Evolutionary conservation across 805 yeast genomes (phyloP).

Genomic region (Ogataea polymorpha): DNA sequence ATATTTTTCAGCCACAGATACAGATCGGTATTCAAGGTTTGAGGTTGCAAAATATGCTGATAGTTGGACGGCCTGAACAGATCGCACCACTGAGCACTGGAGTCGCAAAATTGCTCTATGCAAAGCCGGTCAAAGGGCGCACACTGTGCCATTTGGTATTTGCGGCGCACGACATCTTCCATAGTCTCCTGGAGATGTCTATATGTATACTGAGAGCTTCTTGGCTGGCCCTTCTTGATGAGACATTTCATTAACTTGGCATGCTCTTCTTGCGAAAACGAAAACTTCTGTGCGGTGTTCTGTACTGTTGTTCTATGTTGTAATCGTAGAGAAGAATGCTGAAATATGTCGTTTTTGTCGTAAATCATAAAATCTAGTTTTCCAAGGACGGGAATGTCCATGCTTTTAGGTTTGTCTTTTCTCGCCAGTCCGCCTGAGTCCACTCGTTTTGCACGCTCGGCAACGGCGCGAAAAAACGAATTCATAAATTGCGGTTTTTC

Average conservation of each 20-base stretch:
- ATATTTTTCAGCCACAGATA: conserved; percentile 41
- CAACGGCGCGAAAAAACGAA: conserved; percentile 38
- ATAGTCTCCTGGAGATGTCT: not conserved
- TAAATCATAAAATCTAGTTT: conserved; percentile 35
- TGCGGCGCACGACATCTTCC: conserved; percentile 1
- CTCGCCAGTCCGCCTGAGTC: not conserved
- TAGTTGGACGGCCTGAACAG: conserved; percentile 40
- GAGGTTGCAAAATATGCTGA: conserved; percentile 35
- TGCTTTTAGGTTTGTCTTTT: conserved; percentile 27
- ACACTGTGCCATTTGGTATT: conserved; percentile 7
- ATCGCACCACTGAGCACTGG: conserved; percentile 38
- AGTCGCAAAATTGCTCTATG: conserved; percentile 3
- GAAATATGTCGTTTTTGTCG: conserved; percentile 16
- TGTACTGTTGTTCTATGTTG: not conserved
- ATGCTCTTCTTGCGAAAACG: conserved; percentile 1
- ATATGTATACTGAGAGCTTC: not conserved
- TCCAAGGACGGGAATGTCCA: conserved; percentile 33
- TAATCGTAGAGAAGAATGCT: not conserved
- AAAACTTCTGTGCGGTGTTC: not conserved
- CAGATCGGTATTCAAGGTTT: conserved; percentile 25
- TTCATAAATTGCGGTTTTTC: conserved; percentile 9
- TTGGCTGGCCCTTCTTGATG: not conserved
- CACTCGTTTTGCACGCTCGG: conserved; percentile 32
- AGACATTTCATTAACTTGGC: conserved; percentile 5
- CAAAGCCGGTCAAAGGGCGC: conserved; percentile 8